phyloP scores from a whole-genome alignment of 495 filamentous ascomycete species.

The Penicillium pancosmium region DNA sequence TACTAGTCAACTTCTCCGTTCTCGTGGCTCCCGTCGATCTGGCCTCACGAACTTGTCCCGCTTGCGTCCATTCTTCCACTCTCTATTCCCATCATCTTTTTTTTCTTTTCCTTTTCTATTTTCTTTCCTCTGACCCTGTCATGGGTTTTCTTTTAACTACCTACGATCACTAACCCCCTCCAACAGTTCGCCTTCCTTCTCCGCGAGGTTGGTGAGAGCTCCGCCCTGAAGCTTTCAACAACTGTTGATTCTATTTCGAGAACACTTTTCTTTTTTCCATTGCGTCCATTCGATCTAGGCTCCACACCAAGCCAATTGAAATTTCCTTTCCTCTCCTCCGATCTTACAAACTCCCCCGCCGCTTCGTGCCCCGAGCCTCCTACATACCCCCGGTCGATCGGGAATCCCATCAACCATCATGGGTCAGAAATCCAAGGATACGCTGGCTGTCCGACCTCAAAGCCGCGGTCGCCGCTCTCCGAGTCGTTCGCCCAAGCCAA shows the following conservation, averaged over 20 bases:
- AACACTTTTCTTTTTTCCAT: conserved; percentile 1
- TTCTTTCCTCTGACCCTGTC: conserved; percentile 29
- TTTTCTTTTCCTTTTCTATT: conserved; percentile 15
- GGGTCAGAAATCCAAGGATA: conserved; percentile 43
- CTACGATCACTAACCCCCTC: conserved; percentile 42
- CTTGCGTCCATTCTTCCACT: conserved; percentile 38
- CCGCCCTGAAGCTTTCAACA: conserved; percentile 21
- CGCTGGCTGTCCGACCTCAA: conserved; percentile 42
- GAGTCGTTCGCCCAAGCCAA: conserved; percentile 47
- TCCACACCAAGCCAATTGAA: conserved; percentile 1
- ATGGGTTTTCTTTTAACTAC: conserved; percentile 40
- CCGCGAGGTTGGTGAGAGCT: conserved; percentile 26
- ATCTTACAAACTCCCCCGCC: not conserved
- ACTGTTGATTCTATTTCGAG: conserved; percentile 11
- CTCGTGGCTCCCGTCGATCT: conserved; percentile 33
- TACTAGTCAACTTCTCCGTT: not conserved
- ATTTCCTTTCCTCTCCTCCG: conserved; percentile 15
- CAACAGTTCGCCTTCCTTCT: conserved; percentile 29
- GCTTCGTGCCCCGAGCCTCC: conserved; percentile 5
- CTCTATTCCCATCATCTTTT: conserved; percentile 12
- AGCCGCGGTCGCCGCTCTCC: conserved; percentile 41
- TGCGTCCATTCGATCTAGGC: conserved; percentile 9
- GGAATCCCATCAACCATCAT: conserved; percentile 24
- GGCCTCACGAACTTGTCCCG: conserved; percentile 29
- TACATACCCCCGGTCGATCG: conserved; percentile 14